These are phyloP conservation scores for Fusarium euwallaceae DNA, from an alignment of 2,329 filamentous ascomycete genomes.

Conservation along the genomic window DNA sequence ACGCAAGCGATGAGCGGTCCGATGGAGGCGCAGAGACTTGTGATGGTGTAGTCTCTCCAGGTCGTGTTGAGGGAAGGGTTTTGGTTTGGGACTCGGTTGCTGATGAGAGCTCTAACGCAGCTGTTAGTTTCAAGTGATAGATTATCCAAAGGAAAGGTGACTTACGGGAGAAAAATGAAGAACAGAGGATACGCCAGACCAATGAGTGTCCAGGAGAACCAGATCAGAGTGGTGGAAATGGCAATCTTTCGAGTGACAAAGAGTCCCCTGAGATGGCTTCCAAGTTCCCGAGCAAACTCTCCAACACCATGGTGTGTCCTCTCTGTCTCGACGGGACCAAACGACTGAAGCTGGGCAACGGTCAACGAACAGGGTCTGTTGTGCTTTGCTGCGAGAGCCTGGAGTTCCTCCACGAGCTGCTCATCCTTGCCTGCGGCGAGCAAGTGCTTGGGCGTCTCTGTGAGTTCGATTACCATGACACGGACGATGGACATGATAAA, in stretches of 20 bases:
- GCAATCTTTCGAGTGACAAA: slow-evolving; percentile 70
- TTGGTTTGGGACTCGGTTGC: slow-evolving; percentile 48
- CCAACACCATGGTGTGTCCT: background rate
- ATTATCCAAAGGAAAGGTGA: background rate
- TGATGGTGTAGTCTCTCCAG: slow-evolving; percentile 77
- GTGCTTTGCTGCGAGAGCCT: slow-evolving; percentile 55
- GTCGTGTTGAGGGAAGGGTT: slow-evolving; percentile 66
- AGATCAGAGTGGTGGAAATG: slow-evolving; percentile 71
- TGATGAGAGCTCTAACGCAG: background rate
- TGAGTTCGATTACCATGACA: slow-evolving; percentile 65
- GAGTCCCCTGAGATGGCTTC: slow-evolving; percentile 61
- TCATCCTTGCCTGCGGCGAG: slow-evolving; percentile 66
- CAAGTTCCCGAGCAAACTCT: slow-evolving; percentile 50
- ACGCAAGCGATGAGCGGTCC: slow-evolving; percentile 74
- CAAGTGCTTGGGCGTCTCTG: slow-evolving; percentile 72
- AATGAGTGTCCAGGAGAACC: slow-evolving; percentile 74
- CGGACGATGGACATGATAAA: slow-evolving; percentile 65
- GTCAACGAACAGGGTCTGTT: slow-evolving; percentile 57
- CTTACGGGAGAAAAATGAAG: slow-evolving; percentile 69
- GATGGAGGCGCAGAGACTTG: slow-evolving; percentile 73
- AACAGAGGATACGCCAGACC: slow-evolving; percentile 78
- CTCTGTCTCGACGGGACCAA: background rate
- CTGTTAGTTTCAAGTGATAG: background rate
- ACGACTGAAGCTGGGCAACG: background rate
- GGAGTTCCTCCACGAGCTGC: slow-evolving; percentile 60